A percentile compares a stretch with the other conserved stretches of the same genome.
These are phyloP conservation scores for Sicyos baderoa DNA, from an alignment of 306 rosid genomes.

Conservation along the genomic window DNA sequence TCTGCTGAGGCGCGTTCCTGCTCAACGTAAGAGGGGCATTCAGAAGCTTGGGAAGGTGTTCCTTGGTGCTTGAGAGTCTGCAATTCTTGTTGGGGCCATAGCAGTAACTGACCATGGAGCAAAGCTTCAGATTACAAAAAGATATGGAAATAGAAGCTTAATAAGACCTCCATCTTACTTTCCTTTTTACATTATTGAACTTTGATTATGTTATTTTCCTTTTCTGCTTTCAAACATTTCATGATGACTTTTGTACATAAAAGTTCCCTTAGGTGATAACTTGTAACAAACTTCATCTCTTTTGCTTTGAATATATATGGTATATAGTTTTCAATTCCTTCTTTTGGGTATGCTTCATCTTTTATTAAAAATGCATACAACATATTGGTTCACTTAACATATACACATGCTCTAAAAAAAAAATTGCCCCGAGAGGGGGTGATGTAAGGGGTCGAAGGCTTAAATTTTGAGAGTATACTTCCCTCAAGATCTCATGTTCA, in stretches of 20 bases:
- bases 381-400: too few relatives aligned
- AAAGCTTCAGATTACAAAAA: background rate
- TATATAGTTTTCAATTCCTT: background rate
- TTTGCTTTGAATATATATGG: constrained; percentile 8
- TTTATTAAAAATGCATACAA: too few relatives aligned
- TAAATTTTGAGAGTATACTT: too few relatives aligned
- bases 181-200: background rate
- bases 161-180: background rate
- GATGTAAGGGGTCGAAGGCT: too few relatives aligned
- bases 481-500: too few relatives aligned
- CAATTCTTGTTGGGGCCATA: background rate
- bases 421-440: too few relatives aligned
- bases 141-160: background rate
- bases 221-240: background rate
- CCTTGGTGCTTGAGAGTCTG: constrained; percentile 8
- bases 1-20: constrained; percentile 47
- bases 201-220: background rate
- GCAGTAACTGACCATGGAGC: too few relatives aligned
- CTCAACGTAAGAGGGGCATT: constrained; percentile 21
- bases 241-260: background rate
- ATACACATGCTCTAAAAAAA: too few relatives aligned
- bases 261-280: background rate
- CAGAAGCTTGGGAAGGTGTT: constrained; percentile 21
- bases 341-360: background rate
- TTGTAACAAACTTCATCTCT: constrained; percentile 10